phyloP scores from a whole-genome alignment of 495 filamentous ascomycete species.

The Aspergillus funiculosus region DNA sequence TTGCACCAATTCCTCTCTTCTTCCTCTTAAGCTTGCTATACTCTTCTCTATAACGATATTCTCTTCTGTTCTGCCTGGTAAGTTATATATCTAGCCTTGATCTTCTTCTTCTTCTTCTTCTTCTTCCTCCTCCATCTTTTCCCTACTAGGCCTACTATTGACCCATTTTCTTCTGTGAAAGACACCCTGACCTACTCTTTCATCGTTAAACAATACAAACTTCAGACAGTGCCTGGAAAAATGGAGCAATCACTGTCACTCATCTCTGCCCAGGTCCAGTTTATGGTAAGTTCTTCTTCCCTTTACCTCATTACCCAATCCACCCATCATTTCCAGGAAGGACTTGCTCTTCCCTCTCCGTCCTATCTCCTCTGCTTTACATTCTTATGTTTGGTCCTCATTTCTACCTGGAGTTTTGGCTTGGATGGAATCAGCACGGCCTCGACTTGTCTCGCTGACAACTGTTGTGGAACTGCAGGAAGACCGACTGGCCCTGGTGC shows the following conservation, averaged over 20 bases:
- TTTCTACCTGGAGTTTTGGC: not conserved
- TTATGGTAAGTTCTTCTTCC: conserved; percentile 41
- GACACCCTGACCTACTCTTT: not conserved
- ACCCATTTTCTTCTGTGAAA: conserved; percentile 3
- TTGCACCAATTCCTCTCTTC: not conserved
- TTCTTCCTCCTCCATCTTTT: not conserved
- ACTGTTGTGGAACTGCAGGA: conserved; percentile 53
- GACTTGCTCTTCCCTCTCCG: not conserved
- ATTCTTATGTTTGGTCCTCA: not conserved
- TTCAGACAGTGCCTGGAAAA: conserved; percentile 1
- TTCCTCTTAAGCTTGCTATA: no score
- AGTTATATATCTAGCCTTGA: not conserved
- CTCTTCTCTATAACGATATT: no score
- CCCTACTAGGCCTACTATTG: not conserved
- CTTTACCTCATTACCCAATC: conserved; percentile 2
- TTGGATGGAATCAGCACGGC: not conserved
- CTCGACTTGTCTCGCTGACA: conserved; percentile 13
- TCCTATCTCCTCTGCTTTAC: conserved; percentile 3
- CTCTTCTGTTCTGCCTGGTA: not conserved
- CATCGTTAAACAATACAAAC: not conserved
- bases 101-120: not conserved
- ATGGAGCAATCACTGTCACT: conserved; percentile 47
- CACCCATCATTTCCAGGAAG: not conserved
- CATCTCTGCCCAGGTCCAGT: conserved; percentile 52
- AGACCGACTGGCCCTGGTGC: conserved; percentile 78